These are phyloP conservation scores for Hypseocharis bilobata DNA, from an alignment of 441 rosid species.

Conservation along the genomic window DNA sequence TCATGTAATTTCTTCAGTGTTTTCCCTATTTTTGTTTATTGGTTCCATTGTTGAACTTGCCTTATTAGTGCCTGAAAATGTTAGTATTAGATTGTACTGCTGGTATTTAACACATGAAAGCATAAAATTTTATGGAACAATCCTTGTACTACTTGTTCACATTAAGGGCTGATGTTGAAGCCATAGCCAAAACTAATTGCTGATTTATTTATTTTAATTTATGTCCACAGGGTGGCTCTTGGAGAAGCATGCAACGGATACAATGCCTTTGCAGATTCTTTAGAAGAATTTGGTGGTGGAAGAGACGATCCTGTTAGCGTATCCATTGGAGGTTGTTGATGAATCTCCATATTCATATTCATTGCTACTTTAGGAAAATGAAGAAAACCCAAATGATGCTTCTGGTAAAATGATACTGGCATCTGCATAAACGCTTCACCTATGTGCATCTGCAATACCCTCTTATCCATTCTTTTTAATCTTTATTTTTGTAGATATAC, in stretches of 20 bases:
- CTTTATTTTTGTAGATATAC: not conserved
- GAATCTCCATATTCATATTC: conserved; percentile 7
- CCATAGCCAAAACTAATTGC: not conserved
- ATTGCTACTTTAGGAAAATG: not conserved
- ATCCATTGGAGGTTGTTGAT: conserved; percentile 69
- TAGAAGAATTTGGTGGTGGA: conserved; percentile 77
- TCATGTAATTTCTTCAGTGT: conserved; percentile 33
- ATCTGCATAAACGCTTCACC: not conserved
- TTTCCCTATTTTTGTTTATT: not conserved
- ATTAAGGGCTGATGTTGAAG: not conserved
- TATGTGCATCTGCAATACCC: not conserved
- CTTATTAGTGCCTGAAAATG: not conserved
- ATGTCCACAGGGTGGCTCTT: conserved; percentile 44
- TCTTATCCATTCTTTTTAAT: no score
- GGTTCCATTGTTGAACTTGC: not conserved
- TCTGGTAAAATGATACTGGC: not conserved
- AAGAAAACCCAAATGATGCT: not conserved
- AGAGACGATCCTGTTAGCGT: conserved; percentile 75
- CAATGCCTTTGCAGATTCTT: conserved; percentile 51
- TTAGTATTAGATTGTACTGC: not conserved
- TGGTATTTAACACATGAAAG: no score
- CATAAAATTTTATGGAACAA: no score
- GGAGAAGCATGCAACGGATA: conserved; percentile 72
- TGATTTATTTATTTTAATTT: conserved; percentile 10
- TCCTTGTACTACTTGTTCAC: no score